Conservation (phyloP, 2,329 filamentous ascomycete species). For the Epichloe hybrida region DNA sequence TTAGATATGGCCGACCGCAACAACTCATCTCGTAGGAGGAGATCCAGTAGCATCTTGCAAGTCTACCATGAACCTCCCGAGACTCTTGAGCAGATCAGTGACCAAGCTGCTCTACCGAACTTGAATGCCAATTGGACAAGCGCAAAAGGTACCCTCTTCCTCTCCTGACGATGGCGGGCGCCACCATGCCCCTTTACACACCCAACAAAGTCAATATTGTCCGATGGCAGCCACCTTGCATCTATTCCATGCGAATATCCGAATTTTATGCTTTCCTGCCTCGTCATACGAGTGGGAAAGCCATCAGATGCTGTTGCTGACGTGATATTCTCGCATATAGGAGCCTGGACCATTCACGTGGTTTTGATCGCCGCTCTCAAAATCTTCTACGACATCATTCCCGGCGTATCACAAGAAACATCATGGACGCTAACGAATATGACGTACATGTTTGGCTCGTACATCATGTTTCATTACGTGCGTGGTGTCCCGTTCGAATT, state of each 20-base stretch:
- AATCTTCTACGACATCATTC: constrained; percentile 93
- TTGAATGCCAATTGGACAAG: constrained; percentile 98
- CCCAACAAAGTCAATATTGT: neutral
- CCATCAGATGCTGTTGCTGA: neutral
- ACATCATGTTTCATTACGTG: constrained; percentile 99
- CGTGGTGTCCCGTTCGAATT: constrained; percentile 97
- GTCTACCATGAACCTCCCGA: constrained; percentile 96
- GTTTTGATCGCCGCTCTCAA: constrained; percentile 85
- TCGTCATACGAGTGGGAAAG: neutral
- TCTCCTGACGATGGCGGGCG: neutral
- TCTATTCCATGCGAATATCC: neutral
- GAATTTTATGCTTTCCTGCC: neutral
- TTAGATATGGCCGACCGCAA: constrained; percentile 46
- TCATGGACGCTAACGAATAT: constrained; percentile 99
- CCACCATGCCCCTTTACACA: neutral
- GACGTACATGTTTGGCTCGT: constrained; percentile 96
- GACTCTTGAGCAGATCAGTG: constrained; percentile 93
- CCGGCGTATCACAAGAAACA: constrained; percentile 90
- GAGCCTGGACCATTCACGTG: constrained; percentile 95
- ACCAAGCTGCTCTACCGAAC: constrained; percentile 89
- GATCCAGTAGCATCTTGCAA: constrained; percentile 83
- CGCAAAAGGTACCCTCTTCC: constrained; percentile 66
- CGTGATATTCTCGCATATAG: constrained; percentile 30
- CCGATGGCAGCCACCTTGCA: neutral
- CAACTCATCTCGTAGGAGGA: constrained; percentile 65